Conservation (phyloP, 148 eudicot species). For the Rhododendron simsii region DNA sequence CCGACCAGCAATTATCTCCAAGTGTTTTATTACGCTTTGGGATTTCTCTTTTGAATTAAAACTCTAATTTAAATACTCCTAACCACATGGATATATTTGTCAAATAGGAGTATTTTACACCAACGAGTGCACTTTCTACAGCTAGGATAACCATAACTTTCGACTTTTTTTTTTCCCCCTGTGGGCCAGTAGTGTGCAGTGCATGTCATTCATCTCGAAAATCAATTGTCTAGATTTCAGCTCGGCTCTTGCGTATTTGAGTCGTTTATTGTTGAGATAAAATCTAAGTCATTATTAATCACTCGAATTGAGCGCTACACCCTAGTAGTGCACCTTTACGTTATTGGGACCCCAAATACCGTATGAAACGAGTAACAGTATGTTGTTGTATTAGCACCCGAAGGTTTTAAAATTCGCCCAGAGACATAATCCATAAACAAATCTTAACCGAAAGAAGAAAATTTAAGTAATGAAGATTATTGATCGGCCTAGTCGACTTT, state of each 20-base stretch:
- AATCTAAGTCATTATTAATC: neutral
- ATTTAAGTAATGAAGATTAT: neutral
- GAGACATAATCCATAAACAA: neutral
- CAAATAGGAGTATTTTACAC: neutral
- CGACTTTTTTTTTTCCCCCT: neutral
- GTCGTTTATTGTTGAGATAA: too few relatives aligned
- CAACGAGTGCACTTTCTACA: neutral
- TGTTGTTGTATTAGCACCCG: neutral
- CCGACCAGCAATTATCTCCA: neutral
- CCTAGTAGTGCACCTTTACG: too few relatives aligned
- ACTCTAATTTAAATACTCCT: constrained; percentile 1
- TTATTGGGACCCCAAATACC: neutral
- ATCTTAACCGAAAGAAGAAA: neutral
- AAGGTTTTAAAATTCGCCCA: neutral
- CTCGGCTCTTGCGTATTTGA: too few relatives aligned
- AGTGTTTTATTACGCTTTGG: neutral
- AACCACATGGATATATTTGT: neutral
- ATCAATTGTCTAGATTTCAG: neutral
- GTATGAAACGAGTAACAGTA: neutral
- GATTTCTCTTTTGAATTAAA: neutral
- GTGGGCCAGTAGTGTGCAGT: too few relatives aligned
- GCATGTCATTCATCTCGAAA: too few relatives aligned
- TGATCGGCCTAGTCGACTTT: neutral
- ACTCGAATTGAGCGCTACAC: neutral
- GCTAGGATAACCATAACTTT: neutral